Percentiles rank a stretch among this genome's conserved stretches.
phyloP scores from a whole-genome alignment of 306 rosid genomes.

The Cucurbita pepo region DNA sequence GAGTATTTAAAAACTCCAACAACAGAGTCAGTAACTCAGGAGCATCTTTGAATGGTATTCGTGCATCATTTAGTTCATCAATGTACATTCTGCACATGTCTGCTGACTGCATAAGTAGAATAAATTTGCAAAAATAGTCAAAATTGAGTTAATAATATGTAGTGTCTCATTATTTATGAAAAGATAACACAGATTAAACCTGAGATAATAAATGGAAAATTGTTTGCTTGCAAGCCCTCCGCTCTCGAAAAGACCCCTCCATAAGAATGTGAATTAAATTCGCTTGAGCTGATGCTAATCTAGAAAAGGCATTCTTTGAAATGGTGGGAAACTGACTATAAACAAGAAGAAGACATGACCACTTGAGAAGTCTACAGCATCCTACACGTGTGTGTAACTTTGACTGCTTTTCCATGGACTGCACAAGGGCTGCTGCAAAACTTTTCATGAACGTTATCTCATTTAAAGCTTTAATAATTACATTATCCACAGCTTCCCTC shows the following conservation, averaged over 20 bases:
- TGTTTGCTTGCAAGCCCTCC: constrained; percentile 49
- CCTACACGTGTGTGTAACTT: constrained; percentile 60
- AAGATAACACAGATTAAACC: constrained; percentile 28
- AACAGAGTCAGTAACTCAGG: constrained; percentile 54
- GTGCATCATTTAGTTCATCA: constrained; percentile 46
- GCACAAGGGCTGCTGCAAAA: constrained; percentile 80
- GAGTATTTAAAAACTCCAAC: constrained; percentile 47
- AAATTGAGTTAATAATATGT: not conserved
- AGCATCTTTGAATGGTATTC: constrained; percentile 57
- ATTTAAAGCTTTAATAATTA: constrained; percentile 43
- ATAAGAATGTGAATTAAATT: constrained; percentile 37
- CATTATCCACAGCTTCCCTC: constrained; percentile 67
- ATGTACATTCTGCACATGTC: constrained; percentile 47
- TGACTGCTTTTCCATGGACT: constrained; percentile 66
- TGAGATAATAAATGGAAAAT: constrained; percentile 53
- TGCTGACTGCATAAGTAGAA: constrained; percentile 34
- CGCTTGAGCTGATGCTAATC: constrained; percentile 63
- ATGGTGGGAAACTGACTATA: constrained; percentile 49
- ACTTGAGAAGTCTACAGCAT: constrained; percentile 59
- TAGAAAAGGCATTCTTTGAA: constrained; percentile 76
- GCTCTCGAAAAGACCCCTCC: constrained; percentile 44
- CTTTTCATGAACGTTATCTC: constrained; percentile 65
- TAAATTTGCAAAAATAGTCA: not conserved
- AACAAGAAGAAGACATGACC: constrained; percentile 69
- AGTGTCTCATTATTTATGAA: not conserved